Evolutionary conservation across 2,329 filamentous ascomycete genomes (phyloP).

Genomic region (Microcyclospora pomicola): DNA sequence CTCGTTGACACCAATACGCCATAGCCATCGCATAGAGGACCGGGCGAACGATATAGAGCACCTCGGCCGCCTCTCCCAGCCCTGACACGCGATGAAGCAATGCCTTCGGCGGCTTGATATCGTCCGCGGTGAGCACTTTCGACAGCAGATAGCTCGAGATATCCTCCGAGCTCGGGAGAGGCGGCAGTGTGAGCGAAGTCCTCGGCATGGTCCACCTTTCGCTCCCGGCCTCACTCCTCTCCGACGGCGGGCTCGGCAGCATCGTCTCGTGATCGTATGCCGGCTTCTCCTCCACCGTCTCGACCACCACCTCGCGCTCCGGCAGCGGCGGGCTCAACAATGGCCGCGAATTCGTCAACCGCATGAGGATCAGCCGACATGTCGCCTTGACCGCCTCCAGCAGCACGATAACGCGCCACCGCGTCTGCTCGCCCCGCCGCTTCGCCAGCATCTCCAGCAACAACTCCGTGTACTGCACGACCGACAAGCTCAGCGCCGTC

Average conservation of each 20-base stretch:
- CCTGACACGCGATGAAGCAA: conserved; percentile 65
- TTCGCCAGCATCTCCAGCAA: conserved; percentile 97
- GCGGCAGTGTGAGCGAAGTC: conserved; percentile 73
- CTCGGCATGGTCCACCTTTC: conserved; percentile 79
- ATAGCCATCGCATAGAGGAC: conserved; percentile 76
- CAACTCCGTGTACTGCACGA: conserved; percentile 88
- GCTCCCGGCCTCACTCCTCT: conserved; percentile 26
- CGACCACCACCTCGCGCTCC: conserved; percentile 59
- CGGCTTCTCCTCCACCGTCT: conserved; percentile 16
- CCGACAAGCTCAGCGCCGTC: conserved; percentile 68
- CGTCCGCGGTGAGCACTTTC: conserved; percentile 86
- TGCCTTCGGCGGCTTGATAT: conserved; percentile 82
- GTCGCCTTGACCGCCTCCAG: conserved; percentile 78
- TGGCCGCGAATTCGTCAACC: conserved; percentile 69
- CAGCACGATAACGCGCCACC: conserved; percentile 77
- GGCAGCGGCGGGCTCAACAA: conserved; percentile 74
- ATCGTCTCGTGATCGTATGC: conserved; percentile 14
- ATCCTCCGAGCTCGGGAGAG: conserved; percentile 64
- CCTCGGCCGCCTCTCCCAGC: conserved; percentile 70
- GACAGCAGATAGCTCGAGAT: conserved; percentile 78
- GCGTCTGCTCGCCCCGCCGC: conserved; percentile 61
- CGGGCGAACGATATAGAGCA: conserved; percentile 82
- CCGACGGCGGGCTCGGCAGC: conserved; percentile 33
- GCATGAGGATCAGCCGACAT: conserved; percentile 66
- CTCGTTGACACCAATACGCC: conserved; percentile 44